Conservation (phyloP, 2,329 filamentous ascomycete genomes). For the Bipolaris gigantea region DNA sequence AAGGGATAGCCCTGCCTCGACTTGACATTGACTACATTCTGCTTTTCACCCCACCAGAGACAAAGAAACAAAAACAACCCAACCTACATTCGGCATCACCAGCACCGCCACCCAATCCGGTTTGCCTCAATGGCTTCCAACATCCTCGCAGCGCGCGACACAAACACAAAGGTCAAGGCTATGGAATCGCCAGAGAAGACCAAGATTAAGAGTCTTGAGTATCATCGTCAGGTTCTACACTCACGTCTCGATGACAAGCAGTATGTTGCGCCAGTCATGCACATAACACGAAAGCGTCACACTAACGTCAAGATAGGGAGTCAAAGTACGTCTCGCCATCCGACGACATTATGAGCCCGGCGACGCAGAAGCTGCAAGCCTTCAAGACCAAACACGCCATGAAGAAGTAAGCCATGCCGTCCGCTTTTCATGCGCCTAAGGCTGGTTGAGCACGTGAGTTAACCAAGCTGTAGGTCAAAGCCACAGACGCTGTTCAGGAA, state of each 20-base stretch:
- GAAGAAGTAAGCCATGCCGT: conserved; percentile 61
- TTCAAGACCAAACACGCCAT: conserved; percentile 78
- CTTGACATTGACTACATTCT: neutral
- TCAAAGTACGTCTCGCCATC: conserved; percentile 76
- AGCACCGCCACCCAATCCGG: neutral
- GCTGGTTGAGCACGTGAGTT: conserved; percentile 6
- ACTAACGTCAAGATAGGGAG: conserved; percentile 43
- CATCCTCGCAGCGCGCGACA: conserved; percentile 67
- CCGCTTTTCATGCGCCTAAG: neutral
- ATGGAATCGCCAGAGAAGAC: conserved; percentile 23
- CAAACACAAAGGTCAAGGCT: conserved; percentile 55
- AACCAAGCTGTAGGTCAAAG: conserved; percentile 36
- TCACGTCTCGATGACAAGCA: conserved; percentile 69
- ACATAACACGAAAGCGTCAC: neutral
- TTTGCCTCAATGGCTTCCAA: conserved; percentile 57
- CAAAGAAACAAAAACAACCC: neutral
- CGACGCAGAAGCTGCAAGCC: conserved; percentile 77
- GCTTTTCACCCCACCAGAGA: neutral
- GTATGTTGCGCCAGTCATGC: conserved; percentile 51
- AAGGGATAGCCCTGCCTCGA: neutral
- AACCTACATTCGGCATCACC: conserved; percentile 1
- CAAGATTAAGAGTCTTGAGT: conserved; percentile 61
- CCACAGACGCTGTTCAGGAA: conserved; percentile 48
- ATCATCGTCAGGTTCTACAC: conserved; percentile 74
- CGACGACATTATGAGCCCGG: conserved; percentile 87